Base-by-base conservation (phyloP, 2,329 filamentous ascomycete species). In the Diplodia seriata region DNA sequence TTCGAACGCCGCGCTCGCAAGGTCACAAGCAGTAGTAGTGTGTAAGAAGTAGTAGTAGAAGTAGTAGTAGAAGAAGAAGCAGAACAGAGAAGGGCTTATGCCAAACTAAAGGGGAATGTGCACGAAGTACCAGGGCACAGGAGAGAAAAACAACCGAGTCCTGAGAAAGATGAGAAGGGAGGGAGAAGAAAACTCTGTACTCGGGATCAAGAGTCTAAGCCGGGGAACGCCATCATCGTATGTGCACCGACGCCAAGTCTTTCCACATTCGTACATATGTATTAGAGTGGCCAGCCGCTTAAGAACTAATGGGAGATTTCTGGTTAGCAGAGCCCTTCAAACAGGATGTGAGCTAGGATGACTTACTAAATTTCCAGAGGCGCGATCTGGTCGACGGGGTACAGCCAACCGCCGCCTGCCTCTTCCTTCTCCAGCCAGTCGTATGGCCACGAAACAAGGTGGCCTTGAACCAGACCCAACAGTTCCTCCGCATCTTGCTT, bases 351-450 rank as follows among this genome's bases (percentile, higher is more conserved):
- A 40, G 15, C 1, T 2, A 49, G 40, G 14, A 26, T 12, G 5
- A 73, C 91, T 89, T 85, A 93, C 91, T 99, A 99, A 75, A 99
- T 98, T 81, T 97, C 93, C 80, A 99, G 84, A 68, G 95, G 95
- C 74, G 95, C 96, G 77, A 99, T 90, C 79, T 96, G 91, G 79
- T 99, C 95, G 67, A 98, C 92, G 76, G 94, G 93, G 81, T 97
- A 98, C 70, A 97, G 86, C 95, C 95, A 99, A 76, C 97, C 97
- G 68, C 93, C 92, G 72, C 93, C 94, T 75, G 90, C 88, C 82
- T 98, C 95, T 81, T 98, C 95, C 67, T 90, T 91, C 73, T 91
- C 87, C 0, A 80, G 69, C 87, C 96, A 99, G 75, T 99, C 93
- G 79, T 98, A 97, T 6, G 95, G 95, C 84, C 96, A 99, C 71